Conservation (phyloP, 345 rosid species). For the Aethionema arabicum region DNA sequence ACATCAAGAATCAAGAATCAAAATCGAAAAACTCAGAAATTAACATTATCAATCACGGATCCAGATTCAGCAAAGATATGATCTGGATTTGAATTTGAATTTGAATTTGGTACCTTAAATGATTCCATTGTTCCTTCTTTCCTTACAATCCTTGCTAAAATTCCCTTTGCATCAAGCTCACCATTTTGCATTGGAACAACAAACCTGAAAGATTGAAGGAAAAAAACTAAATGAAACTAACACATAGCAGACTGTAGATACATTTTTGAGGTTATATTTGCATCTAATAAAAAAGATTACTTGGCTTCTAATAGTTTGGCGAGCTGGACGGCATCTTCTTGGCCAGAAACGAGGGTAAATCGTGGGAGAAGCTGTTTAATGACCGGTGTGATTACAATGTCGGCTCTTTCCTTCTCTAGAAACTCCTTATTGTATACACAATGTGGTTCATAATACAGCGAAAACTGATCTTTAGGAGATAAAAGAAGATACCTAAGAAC, state of each 20-base stretch:
- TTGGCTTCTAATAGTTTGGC: conserved; percentile 76
- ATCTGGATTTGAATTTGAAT: not conserved
- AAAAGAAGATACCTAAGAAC: conserved; percentile 53
- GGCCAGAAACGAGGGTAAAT: conserved; percentile 87
- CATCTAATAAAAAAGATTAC: conserved; percentile 38
- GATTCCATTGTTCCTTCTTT: conserved; percentile 77
- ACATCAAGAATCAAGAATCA: conserved; percentile 18
- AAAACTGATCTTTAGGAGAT: conserved; percentile 56
- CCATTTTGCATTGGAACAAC: conserved; percentile 89
- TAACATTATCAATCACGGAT: conserved; percentile 2
- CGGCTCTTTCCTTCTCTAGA: conserved; percentile 66
- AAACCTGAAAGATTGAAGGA: conserved; percentile 52
- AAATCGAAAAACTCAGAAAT: not conserved
- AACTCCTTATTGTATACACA: conserved; percentile 61
- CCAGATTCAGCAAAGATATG: not conserved
- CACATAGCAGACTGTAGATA: not conserved
- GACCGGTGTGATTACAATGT: conserved; percentile 83
- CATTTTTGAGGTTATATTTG: conserved; percentile 9
- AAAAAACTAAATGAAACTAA: no score
- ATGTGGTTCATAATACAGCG: conserved; percentile 90
- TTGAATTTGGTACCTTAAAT: conserved; percentile 55
- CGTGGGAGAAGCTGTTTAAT: conserved; percentile 89
- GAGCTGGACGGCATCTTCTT: conserved; percentile 89
- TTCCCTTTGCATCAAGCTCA: conserved; percentile 78
- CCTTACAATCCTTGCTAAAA: conserved; percentile 56